Percentiles rank a stretch among this genome's conserved stretches.
Evolutionary conservation across 192 early-diverging fungal genomes (phyloP).

Genomic region (Rhizophagus sp.): DNA sequence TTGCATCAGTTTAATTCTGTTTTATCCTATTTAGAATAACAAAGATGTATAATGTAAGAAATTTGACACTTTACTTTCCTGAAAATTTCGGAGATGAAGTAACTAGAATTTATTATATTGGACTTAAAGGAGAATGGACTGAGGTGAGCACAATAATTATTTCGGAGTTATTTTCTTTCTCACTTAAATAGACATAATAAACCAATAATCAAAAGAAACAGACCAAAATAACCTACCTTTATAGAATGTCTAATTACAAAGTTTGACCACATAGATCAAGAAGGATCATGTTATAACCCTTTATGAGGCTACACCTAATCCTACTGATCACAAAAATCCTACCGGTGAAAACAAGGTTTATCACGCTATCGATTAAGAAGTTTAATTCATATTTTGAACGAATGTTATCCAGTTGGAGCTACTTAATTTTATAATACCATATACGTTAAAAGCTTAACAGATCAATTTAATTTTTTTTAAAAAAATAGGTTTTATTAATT

Average conservation of each 20-base stretch:
- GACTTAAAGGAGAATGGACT: conserved; percentile 90
- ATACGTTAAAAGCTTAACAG: neutral
- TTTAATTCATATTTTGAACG: neutral
- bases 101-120: conserved; percentile 78
- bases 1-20: neutral
- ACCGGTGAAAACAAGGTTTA: conserved; percentile 47
- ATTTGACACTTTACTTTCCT: conserved; percentile 81
- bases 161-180: neutral
- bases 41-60: conserved; percentile 78
- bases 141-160: conserved; percentile 43
- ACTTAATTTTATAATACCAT: too few species aligned
- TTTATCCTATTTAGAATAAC: conserved; percentile 48
- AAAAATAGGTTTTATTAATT: neutral
- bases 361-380: conserved; percentile 47
- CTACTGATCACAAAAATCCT: conserved; percentile 69
- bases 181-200: neutral
- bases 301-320: conserved; percentile 73
- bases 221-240: neutral
- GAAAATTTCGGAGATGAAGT: conserved; percentile 77
- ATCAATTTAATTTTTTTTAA: neutral
- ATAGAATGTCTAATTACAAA: neutral
- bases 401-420: too few species aligned
- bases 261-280: conserved; percentile 46
- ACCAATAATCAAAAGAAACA: neutral
- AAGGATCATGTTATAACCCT: conserved; percentile 69